Evolutionary conservation across 176 grass and related monocot genomes (phyloP).

Genomic region (Aegilops umbellulata): DNA sequence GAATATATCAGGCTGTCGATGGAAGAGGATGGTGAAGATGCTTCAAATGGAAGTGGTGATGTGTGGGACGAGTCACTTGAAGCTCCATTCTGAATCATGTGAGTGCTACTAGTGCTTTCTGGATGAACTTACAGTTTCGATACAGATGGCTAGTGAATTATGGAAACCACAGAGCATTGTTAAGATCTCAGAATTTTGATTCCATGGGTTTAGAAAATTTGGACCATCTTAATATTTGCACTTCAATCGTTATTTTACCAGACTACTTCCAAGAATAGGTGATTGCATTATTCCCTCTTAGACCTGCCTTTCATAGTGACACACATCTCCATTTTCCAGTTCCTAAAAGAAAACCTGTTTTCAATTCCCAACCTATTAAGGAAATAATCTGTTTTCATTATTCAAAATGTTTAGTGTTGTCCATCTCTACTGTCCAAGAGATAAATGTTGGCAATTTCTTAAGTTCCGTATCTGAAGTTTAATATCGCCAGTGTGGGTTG

Average conservation of each 20-base stretch:
- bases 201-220: not conserved
- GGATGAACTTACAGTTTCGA: not conserved
- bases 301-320: not conserved
- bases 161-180: not conserved
- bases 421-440: not conserved
- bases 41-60: constrained; percentile 98
- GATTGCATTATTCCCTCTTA: not conserved
- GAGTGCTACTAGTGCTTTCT: constrained; percentile 31
- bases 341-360: not conserved
- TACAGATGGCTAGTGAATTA: constrained; percentile 1
- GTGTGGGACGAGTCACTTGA: constrained; percentile 99
- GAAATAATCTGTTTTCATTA: not conserved
- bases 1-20: constrained; percentile 99
- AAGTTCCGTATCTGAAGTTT: not conserved
- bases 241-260: not conserved
- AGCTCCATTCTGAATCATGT: constrained; percentile 88
- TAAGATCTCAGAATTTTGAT: not conserved
- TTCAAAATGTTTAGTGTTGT: not conserved
- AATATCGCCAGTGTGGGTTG: not conserved
- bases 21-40: constrained; percentile 99
- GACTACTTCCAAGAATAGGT: not conserved
- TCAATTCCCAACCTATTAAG: not conserved
- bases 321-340: not conserved
- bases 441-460: not conserved
- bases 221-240: not conserved